These are phyloP conservation scores for Rhytidiadelphus loreus DNA, from an alignment of 225 moss, liverwort and hornwort genomes.

Conservation along the genomic window DNA sequence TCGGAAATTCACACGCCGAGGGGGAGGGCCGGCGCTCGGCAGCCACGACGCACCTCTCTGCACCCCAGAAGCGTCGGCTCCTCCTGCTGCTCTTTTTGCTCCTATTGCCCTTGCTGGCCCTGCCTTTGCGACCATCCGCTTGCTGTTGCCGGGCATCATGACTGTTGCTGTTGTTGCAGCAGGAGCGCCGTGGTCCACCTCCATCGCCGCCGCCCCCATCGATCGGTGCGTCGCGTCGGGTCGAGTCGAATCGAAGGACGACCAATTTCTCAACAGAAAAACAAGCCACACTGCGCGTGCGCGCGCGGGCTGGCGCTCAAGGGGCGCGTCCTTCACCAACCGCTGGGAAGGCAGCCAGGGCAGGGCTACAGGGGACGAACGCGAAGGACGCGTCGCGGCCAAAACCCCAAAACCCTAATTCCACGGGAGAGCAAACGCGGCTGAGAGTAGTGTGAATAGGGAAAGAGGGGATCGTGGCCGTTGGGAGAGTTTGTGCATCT, in stretches of 20 bases:
- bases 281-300: not conserved
- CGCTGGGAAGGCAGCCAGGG: not conserved
- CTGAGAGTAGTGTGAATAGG: not conserved
- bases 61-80: not conserved
- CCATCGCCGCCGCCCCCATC: slow-evolving; percentile 40
- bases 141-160: not conserved
- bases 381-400: not conserved
- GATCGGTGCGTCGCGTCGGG: slow-evolving; percentile 17
- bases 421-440: not conserved
- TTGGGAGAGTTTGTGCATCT: not conserved
- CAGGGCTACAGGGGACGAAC: not conserved
- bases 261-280: not conserved
- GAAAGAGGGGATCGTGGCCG: not conserved
- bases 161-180: not conserved
- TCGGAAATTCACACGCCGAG: slow-evolving; percentile 44
- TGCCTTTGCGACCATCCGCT: slow-evolving; percentile 9
- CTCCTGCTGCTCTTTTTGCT: too few species aligned
- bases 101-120: not conserved
- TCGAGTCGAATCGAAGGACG: not conserved
- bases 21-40: slow-evolving; percentile 31
- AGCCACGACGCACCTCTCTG: slow-evolving; percentile 42
- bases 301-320: not conserved
- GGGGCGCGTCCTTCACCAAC: not conserved
- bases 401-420: slow-evolving; percentile 1
- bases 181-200: slow-evolving; percentile 2